phyloP scores from a whole-genome alignment of 1,139 yeast species.

The Sugiyamaella xylanicola region DNA sequence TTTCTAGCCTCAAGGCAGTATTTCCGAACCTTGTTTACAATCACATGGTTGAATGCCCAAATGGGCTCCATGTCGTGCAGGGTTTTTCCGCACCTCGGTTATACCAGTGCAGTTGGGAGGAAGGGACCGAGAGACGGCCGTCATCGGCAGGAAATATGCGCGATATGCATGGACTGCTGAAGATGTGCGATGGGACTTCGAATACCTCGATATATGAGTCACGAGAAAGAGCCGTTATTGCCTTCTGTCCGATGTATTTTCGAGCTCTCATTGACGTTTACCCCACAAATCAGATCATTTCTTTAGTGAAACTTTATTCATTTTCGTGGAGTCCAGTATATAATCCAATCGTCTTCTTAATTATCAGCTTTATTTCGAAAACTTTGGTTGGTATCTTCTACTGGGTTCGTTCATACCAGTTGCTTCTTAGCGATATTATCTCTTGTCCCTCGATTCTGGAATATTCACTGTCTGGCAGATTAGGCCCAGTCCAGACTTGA shows the following conservation, averaged over 20 bases:
- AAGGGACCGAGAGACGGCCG: not conserved
- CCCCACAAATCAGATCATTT: slow-evolving; percentile 1
- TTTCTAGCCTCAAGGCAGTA: too few relatives aligned
- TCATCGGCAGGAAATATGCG: not conserved
- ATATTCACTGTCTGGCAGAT: not conserved
- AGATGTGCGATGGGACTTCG: not conserved
- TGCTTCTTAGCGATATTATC: too few relatives aligned
- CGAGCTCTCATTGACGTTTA: not conserved
- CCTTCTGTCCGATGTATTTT: not conserved
- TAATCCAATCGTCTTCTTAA: not conserved
- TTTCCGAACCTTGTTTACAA: not conserved
- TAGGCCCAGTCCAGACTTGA: not conserved
- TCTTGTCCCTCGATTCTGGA: not conserved
- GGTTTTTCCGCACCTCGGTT: not conserved
- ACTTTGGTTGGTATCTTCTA: too few relatives aligned
- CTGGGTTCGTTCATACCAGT: too few relatives aligned
- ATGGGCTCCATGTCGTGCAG: not conserved
- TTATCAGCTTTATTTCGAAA: too few relatives aligned
- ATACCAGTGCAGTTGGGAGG: not conserved
- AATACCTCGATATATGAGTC: not conserved
- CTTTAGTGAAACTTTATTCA: not conserved
- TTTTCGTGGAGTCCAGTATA: not conserved
- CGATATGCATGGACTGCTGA: not conserved
- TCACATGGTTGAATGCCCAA: not conserved
- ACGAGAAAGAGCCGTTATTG: not conserved